These are phyloP conservation scores for Forsythia suspensa DNA, from an alignment of 257 asterid genomes.

Conservation along the genomic window DNA sequence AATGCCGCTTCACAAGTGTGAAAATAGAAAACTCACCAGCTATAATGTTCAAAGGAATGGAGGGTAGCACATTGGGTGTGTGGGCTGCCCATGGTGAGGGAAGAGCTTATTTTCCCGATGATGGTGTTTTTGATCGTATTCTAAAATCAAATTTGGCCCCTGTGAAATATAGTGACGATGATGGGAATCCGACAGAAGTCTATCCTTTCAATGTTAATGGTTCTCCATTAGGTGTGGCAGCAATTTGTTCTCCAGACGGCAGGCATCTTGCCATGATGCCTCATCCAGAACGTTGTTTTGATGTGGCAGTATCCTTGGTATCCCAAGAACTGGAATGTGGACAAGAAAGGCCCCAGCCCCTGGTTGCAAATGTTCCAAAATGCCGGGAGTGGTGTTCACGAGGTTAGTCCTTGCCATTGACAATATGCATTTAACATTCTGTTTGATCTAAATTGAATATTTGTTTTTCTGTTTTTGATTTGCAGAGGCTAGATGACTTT, in stretches of 20 bases:
- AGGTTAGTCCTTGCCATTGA: conserved; percentile 22
- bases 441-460: neutral
- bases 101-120: conserved; percentile 79
- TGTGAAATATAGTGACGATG: conserved; percentile 74
- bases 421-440: neutral
- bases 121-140: conserved; percentile 35
- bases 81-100: conserved; percentile 99
- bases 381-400: conserved; percentile 95
- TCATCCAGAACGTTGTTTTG: conserved; percentile 88
- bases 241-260: conserved; percentile 88
- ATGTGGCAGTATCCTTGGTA: conserved; percentile 99
- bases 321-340: conserved; percentile 79
- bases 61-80: conserved; percentile 81
- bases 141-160: conserved; percentile 65
- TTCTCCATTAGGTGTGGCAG: conserved; percentile 83
- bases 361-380: conserved; percentile 96
- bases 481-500: neutral
- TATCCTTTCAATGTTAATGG: conserved; percentile 85
- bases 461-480: neutral
- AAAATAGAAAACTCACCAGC: conserved; percentile 75
- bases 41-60: conserved; percentile 88
- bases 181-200: conserved; percentile 66
- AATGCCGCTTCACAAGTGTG: conserved; percentile 86
- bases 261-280: conserved; percentile 98
- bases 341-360: conserved; percentile 83